phyloP scores from a whole-genome alignment of 1,139 yeast genomes.

The Blastobotrys illinoisensis region DNA sequence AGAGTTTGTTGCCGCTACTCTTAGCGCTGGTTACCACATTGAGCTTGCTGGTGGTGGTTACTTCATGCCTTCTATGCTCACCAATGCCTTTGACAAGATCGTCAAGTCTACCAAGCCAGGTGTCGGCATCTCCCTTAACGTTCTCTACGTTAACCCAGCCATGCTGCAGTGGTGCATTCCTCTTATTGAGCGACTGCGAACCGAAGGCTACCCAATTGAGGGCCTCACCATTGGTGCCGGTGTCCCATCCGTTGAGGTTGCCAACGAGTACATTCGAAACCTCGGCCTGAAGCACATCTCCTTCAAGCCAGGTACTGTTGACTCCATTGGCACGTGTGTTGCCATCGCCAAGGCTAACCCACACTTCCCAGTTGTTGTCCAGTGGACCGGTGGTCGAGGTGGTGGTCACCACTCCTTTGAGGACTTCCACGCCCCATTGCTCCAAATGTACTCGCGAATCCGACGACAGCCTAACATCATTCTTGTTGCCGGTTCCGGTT shows the following conservation, averaged over 20 bases:
- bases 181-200: slow-evolving; percentile 80
- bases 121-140: slow-evolving; percentile 82
- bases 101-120: slow-evolving; percentile 60
- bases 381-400: slow-evolving; percentile 99
- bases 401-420: slow-evolving; percentile 99
- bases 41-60: slow-evolving; percentile 99
- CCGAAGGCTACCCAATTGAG: slow-evolving; percentile 90
- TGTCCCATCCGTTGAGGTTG: slow-evolving; percentile 97
- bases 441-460: slow-evolving; percentile 92
- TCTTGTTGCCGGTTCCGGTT: slow-evolving; percentile 95
- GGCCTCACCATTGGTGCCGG: slow-evolving; percentile 98
- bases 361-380: slow-evolving; percentile 88
- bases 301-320: slow-evolving; percentile 96
- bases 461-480: slow-evolving; percentile 88
- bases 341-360: slow-evolving; percentile 95
- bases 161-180: slow-evolving; percentile 99
- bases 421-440: slow-evolving; percentile 96
- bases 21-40: slow-evolving; percentile 94
- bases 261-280: slow-evolving; percentile 89
- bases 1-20: slow-evolving; percentile 85
- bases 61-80: slow-evolving; percentile 66
- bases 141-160: slow-evolving; percentile 93
- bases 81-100: slow-evolving; percentile 69
- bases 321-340: slow-evolving; percentile 80
- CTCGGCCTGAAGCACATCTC: slow-evolving; percentile 92